A percentile compares a stretch with the other conserved stretches of the same genome.
Evolutionary conservation across 805 yeast species (phyloP).

Genomic region (Wickerhamiella parazyma): DNA sequence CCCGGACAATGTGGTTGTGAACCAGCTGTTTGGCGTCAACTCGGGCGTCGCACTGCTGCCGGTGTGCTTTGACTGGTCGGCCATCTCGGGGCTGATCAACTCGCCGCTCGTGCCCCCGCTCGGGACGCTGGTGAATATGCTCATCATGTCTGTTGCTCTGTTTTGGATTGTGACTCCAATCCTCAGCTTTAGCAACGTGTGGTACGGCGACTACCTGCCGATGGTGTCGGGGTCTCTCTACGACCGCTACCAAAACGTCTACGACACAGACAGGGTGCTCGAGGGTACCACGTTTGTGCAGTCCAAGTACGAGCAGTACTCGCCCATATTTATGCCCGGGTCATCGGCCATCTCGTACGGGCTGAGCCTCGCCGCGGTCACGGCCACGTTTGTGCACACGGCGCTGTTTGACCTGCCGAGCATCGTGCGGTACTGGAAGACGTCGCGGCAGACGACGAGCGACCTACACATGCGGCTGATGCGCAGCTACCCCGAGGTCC

Average conservation of each 20-base stretch:
- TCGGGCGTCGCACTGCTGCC: slow-evolving; percentile 56
- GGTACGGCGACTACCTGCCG: slow-evolving; percentile 50
- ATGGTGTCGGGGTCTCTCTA: slow-evolving; percentile 32
- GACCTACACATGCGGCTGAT: slow-evolving; percentile 46
- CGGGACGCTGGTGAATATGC: slow-evolving; percentile 32
- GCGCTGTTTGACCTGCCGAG: slow-evolving; percentile 44
- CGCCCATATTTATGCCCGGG: slow-evolving; percentile 49
- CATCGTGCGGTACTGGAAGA: slow-evolving; percentile 35
- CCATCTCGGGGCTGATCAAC: slow-evolving; percentile 40
- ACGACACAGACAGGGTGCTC: slow-evolving; percentile 39
- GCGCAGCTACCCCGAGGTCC: slow-evolving; percentile 45
- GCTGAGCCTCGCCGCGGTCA: slow-evolving; percentile 47
- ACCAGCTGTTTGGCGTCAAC: slow-evolving; percentile 48
- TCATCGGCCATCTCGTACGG: slow-evolving; percentile 50
- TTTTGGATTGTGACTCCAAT: slow-evolving; percentile 44
- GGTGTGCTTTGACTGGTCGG: slow-evolving; percentile 56
- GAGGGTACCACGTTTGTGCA: slow-evolving; percentile 31
- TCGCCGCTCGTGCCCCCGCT: slow-evolving; percentile 55
- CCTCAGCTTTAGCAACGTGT: slow-evolving; percentile 39
- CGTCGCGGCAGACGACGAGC: slow-evolving; percentile 31
- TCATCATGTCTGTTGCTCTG: slow-evolving; percentile 35
- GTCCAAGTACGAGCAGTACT: slow-evolving; percentile 40
- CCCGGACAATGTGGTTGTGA: slow-evolving; percentile 43
- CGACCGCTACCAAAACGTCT: slow-evolving; percentile 38
- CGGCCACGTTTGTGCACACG: slow-evolving; percentile 47